These are phyloP conservation scores for Alternaria postmessia DNA, from an alignment of 2,329 filamentous ascomycete species.

Conservation along the genomic window DNA sequence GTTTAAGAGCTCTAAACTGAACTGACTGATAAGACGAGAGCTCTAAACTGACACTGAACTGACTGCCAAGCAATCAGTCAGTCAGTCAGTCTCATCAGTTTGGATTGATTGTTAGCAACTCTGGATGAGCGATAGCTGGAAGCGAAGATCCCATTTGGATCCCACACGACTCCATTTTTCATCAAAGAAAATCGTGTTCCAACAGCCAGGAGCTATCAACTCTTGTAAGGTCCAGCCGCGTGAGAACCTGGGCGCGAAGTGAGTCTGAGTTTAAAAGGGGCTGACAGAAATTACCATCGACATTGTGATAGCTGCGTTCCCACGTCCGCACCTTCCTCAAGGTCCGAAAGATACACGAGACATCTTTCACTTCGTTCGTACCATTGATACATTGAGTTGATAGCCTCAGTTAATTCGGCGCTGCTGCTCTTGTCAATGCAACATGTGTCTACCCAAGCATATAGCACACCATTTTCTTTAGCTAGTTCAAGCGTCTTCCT, in stretches of 20 bases:
- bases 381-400: slow-evolving; percentile 24
- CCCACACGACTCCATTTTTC: too few relatives aligned
- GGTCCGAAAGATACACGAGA: not conserved
- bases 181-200: too few relatives aligned
- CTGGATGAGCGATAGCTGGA: too few relatives aligned
- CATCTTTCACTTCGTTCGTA: slow-evolving; percentile 17
- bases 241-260: not conserved
- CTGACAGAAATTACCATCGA: too few relatives aligned
- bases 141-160: too few relatives aligned
- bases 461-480: not conserved
- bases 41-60: too few relatives aligned
- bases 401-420: slow-evolving; percentile 19
- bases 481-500: not conserved
- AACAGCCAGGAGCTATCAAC: not conserved
- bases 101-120: too few relatives aligned
- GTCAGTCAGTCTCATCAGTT: too few relatives aligned
- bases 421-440: not conserved
- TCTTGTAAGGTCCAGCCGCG: not conserved
- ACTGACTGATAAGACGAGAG: too few relatives aligned
- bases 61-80: too few relatives aligned
- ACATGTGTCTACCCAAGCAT: not conserved
- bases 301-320: fast-evolving
- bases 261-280: too few relatives aligned
- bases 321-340: fast-evolving
- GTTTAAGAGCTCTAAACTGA: too few relatives aligned